Base-by-base conservation (phyloP, 1,284 basidiomycete species). In the Cryptococcus hybrid region DNA sequence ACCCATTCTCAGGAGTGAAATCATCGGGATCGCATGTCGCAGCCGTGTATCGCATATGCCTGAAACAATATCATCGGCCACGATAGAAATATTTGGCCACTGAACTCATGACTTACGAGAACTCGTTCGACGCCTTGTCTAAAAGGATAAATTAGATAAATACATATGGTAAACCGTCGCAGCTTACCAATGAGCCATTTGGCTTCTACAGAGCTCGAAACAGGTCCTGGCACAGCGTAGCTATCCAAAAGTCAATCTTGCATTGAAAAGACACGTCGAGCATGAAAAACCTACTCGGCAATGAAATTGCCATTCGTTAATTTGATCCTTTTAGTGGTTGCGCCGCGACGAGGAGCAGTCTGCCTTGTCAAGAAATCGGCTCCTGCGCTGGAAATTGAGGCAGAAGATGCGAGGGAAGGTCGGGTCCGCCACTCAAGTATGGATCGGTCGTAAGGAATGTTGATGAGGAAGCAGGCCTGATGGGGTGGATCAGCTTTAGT, bases 281-380 rank as follows among this genome's bases (percentile, higher is more conserved):
- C 11, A 3, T 15, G 15, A 39, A 15, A 8, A 13, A 62, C 70
- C 59, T 42, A 92, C 71, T 95, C 92, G 45, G 86, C 83, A 72
- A 95, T 88, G 79, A 92, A 95, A 70, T 95, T 90, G 58, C 92
- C 92, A 54, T 90, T 83, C 5, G 91, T 94, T 63, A 98, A 86
- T 76, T 92, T 90, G 79, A 98, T 88, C 73, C 89, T 91, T 64
- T 90, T 75, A 39, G 78, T 89, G n/a, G 90, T 92, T 12, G 90
- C 88, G 65, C 90, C 90, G 56, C 90, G 88, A 73, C 89, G 90
- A 8, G 67, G 69, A 78, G 92, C 90, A n/a, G 89, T 92, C 76
- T 94, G 90, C 52, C 91, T 86, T 55, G 88, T 58, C 52, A 75
- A 69, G 48, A 75, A 74, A 52, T 73, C 83, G n/a, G 62, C 57